These are phyloP conservation scores for Fusarium lyarnte DNA, from an alignment of 2,329 filamentous ascomycete genomes.

Conservation along the genomic window DNA sequence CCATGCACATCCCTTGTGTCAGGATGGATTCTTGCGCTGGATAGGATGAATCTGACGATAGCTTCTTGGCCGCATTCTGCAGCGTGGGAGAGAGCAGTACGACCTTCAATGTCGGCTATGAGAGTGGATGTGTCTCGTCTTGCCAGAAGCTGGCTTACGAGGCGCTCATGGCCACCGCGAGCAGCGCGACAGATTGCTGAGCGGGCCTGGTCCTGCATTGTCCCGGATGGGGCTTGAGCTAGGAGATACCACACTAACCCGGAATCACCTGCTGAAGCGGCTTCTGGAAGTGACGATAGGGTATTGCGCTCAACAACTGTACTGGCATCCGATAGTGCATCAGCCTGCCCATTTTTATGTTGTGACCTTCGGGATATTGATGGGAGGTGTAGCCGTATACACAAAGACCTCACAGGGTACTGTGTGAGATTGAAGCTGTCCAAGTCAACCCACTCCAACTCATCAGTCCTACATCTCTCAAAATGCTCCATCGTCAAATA, in stretches of 20 bases:
- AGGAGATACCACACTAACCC: background rate
- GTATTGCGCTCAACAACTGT: fast-evolving
- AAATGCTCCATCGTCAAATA: slow-evolving; percentile 29
- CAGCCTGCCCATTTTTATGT: fast-evolving
- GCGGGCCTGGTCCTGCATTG: fast-evolving
- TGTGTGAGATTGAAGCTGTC: background rate
- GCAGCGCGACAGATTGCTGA: background rate
- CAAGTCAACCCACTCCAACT: background rate
- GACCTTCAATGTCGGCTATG: background rate
- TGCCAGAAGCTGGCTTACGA: background rate
- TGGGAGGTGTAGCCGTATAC: background rate
- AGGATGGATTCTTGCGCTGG: background rate
- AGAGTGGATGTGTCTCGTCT: slow-evolving; percentile 1
- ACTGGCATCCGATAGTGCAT: fast-evolving
- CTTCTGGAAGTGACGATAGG: background rate
- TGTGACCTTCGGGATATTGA: fast-evolving
- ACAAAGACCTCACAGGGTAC: background rate
- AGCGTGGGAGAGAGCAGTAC: slow-evolving; percentile 2
- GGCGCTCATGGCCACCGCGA: background rate
- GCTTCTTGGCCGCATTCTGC: background rate
- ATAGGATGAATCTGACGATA: background rate
- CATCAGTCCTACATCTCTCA: background rate
- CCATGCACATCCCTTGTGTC: background rate
- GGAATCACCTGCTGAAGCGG: background rate
- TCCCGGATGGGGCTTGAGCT: fast-evolving